These are phyloP conservation scores for Blastomyces percursus DNA, from an alignment of 2,329 filamentous ascomycete genomes.

Conservation along the genomic window DNA sequence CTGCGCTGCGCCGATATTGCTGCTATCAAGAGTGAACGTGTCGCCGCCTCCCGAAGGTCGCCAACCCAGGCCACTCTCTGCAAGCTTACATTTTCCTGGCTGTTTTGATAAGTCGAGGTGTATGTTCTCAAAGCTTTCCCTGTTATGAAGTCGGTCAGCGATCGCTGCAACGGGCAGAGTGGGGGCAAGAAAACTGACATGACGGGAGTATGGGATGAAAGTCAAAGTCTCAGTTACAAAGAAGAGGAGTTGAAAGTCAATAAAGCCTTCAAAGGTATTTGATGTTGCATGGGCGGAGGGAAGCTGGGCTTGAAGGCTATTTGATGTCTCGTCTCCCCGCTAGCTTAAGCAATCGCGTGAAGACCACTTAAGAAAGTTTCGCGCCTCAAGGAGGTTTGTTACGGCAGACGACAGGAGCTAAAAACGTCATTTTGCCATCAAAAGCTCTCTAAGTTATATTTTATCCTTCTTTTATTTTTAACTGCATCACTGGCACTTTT, in stretches of 20 bases:
- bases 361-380: conserved; percentile 4
- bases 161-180: background rate
- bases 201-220: conserved; percentile 4
- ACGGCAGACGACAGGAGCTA: background rate
- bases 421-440: background rate
- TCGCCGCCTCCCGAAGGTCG: conserved; percentile 79
- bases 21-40: conserved; percentile 83
- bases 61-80: conserved; percentile 91
- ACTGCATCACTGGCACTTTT: background rate
- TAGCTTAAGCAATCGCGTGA: conserved; percentile 4
- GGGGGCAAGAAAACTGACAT: conserved; percentile 8
- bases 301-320: background rate
- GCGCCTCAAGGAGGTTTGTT: background rate
- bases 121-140: conserved; percentile 95
- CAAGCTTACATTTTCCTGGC: conserved; percentile 85
- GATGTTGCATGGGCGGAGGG: background rate
- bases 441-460: too few relatives aligned
- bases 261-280: background rate
- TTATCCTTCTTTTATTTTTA: too few relatives aligned
- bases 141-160: conserved; percentile 20
- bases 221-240: background rate
- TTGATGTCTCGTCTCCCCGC: conserved; percentile 1
- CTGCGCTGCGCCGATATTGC: conserved; percentile 74
- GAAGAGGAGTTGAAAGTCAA: background rate
- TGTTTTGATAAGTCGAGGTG: conserved; percentile 92